Conservation (phyloP, 805 yeast species). For the Danielia oregonensis region DNA sequence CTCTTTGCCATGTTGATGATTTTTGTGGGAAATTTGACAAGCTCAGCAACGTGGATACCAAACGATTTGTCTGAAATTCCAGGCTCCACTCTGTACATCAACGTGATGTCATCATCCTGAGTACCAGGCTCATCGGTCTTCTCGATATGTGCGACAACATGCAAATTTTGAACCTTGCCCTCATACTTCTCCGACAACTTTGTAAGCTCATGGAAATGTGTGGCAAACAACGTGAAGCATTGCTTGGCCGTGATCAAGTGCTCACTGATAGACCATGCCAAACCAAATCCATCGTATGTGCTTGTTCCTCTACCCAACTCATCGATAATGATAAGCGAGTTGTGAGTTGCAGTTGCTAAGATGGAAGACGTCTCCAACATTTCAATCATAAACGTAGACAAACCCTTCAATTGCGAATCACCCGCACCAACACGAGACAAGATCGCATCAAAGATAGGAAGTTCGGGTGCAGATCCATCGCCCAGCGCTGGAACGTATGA, state of each 20-base stretch:
- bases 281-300: conserved; percentile 93
- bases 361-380: conserved; percentile 93
- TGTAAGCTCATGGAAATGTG: conserved; percentile 96
- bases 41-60: conserved; percentile 97
- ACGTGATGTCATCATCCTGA: conserved; percentile 63
- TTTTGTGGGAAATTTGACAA: conserved; percentile 87
- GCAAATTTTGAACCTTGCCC: conserved; percentile 69
- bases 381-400: conserved; percentile 94
- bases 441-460: conserved; percentile 85
- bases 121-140: conserved; percentile 36
- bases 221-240: conserved; percentile 88
- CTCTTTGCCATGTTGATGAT: conserved; percentile 94
- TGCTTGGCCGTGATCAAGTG: conserved; percentile 65
- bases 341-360: conserved; percentile 69
- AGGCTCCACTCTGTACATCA: conserved; percentile 89
- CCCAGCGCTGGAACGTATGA: conserved; percentile 78
- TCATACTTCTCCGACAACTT: conserved; percentile 60
- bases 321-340: conserved; percentile 84
- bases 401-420: conserved; percentile 94
- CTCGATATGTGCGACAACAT: conserved; percentile 89
- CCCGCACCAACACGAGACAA: conserved; percentile 98
- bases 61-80: conserved; percentile 96
- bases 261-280: conserved; percentile 95
- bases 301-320: conserved; percentile 92
- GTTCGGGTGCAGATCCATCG: conserved; percentile 48